phyloP scores from a whole-genome alignment of 441 rosid genomes.

The Euphorbia neoarborescens region DNA sequence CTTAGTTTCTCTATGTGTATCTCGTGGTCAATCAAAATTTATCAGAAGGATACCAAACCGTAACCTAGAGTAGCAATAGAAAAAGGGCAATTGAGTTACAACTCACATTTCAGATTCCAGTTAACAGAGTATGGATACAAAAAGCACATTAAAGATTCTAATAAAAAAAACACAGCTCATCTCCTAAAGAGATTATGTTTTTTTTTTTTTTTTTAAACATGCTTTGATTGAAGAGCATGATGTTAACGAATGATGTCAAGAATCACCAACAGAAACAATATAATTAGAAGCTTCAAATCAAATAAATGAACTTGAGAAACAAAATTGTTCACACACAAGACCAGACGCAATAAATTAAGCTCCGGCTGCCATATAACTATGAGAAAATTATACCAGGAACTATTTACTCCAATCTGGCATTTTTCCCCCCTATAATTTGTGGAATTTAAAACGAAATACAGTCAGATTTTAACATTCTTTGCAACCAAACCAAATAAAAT shows the following conservation, averaged over 20 bases:
- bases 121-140: not conserved
- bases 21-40: slow-evolving; percentile 8
- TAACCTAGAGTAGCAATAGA: not conserved
- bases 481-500: not conserved
- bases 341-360: too few relatives aligned
- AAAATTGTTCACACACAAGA: too few relatives aligned
- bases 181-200: too few relatives aligned
- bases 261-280: too few relatives aligned
- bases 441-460: not conserved
- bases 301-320: too few relatives aligned
- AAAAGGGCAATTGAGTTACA: not conserved
- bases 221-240: too few relatives aligned
- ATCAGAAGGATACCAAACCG: not conserved
- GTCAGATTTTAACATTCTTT: not conserved
- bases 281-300: too few relatives aligned
- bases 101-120: slow-evolving; percentile 2
- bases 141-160: too few relatives aligned
- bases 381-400: not conserved
- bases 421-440: not conserved
- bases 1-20: not conserved
- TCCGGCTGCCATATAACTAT: too few relatives aligned
- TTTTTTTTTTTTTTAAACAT: too few relatives aligned
- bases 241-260: too few relatives aligned
- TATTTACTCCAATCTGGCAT: not conserved
- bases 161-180: too few relatives aligned